Base-by-base conservation (phyloP, 345 rosid species). In the Ricinus communis region DNA sequence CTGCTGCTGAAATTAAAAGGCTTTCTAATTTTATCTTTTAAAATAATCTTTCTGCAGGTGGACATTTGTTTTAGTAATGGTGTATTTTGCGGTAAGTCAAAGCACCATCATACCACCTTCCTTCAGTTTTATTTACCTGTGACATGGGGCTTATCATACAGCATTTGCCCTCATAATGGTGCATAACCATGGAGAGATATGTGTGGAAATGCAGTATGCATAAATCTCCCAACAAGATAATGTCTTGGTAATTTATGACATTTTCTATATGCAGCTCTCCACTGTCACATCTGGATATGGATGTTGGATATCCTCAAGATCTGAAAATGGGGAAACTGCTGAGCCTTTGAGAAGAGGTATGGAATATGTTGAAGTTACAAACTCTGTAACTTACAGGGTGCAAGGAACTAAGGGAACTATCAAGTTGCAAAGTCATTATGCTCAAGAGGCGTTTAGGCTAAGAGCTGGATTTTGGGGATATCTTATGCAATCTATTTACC, bases 61-160 rank as follows among this genome's bases (percentile, higher is more conserved):
- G 98, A 89, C 97, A 58, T 90, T 92, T 79, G 59, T 84, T 19
- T 77, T 95, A 72, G 91, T 90, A 51, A 85, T 89, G 80, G 58
- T 90, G 71, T 95, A 92, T 81, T 95, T 95, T 78, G 89, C 81
- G 87, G 99, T 95, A 87, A n/a, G 91, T 82, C 2, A 30, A 62
- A 40, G 63, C 70, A 47, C 14, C 3, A 33, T 33, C 6, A 33
- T n/a, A n/a, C n/a, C n/a, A n/a, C n/a, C n/a, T n/a, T n/a, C n/a
- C n/a, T n/a, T n/a, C n/a, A n/a, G n/a, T n/a, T n/a, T n/a, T n/a
- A n/a, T n/a, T n/a, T n/a, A n/a, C n/a, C n/a, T n/a, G n/a, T n/a
- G n/a, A n/a, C n/a, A n/a, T n/a, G n/a, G n/a, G n/a, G n/a, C n/a
- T n/a, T n/a, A 33, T 6, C 6, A 6, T 33, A 33, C 38, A 2